Base-by-base conservation (phyloP, 768 basidiomycete genomes). In the Steccherinum ochraceum region DNA sequence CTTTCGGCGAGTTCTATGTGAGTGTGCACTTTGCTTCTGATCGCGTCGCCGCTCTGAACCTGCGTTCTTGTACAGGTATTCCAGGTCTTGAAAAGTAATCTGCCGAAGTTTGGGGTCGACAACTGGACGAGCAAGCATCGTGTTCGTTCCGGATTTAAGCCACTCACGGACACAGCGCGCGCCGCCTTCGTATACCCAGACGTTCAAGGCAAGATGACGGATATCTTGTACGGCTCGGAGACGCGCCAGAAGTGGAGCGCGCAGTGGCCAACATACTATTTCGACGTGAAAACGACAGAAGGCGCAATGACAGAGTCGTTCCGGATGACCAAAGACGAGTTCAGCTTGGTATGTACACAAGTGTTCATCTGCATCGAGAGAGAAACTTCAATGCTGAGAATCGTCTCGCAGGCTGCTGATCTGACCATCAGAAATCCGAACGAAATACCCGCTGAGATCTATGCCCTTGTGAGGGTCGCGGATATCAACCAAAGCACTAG, bases 261-360 rank as follows among this genome's bases (percentile, higher is more conserved):
- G 13, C 49, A 35, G 10, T 61, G 62, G 60, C 64, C 64, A 5
- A 53, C 41, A 21, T 66, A 62, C 46, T 52, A 65, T 41, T 52
- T 66, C 19, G 64, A 66, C 48, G 62, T 66, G 45, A 66, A 66
- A 52, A 48, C 64, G 1, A 62, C 64, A 23, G 48, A 53, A 2
- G 46, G 53, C 12, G 27, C 51, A 12, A 52, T 45, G 23, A 21
- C 26, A 11, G 55, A 56, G 10, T 52, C 58, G 12, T 66, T 66
- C 49, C 60, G 63, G 45, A 58, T 65, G 55, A 65, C 57, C 27
- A 5, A 39, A 3, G 7, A 18, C 2, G 62, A 66, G 50, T 43
- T 66, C 46, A 20, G 48, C 19, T 47, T 51, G 45, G 64, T 65
- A n/a, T 13, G 64, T 55, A 21, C 20, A 12, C 25, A 7, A 24